phyloP scores from a whole-genome alignment of 2,329 filamentous ascomycete genomes.

The Apiospora hydei region DNA sequence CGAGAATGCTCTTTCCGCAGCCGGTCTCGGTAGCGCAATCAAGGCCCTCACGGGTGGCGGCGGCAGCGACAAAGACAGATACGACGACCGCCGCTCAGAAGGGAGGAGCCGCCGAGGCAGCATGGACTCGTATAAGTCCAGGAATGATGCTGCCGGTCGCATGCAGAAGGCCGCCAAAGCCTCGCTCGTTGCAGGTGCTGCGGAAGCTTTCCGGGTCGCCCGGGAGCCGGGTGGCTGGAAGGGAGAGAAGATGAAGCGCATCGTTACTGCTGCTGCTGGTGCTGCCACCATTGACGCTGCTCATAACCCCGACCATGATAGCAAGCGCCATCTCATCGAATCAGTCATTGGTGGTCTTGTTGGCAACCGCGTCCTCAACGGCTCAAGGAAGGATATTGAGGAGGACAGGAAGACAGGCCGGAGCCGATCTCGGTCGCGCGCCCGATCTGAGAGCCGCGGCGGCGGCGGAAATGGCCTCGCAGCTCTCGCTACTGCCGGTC shows the following conservation, averaged over 20 bases:
- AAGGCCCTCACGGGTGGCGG: constrained; percentile 63
- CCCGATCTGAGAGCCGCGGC: constrained; percentile 62
- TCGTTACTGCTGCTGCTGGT: constrained; percentile 85
- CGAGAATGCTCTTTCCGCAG: constrained; percentile 67
- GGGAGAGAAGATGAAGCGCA: constrained; percentile 88
- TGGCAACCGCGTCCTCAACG: constrained; percentile 85
- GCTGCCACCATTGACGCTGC: constrained; percentile 86
- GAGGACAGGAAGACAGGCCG: constrained; percentile 66
- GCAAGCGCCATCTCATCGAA: constrained; percentile 85
- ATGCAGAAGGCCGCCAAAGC: constrained; percentile 90
- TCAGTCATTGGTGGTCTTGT: constrained; percentile 89
- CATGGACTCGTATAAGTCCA: constrained; percentile 54
- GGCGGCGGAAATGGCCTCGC: constrained; percentile 62
- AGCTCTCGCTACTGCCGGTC: constrained; percentile 67
- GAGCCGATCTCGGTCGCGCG: constrained; percentile 73
- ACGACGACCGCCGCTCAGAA: constrained; percentile 46
- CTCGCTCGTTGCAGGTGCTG: constrained; percentile 86
- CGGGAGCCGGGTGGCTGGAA: constrained; percentile 90
- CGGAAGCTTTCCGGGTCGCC: constrained; percentile 89
- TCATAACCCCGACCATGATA: constrained; percentile 73
- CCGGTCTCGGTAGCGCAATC: constrained; percentile 67
- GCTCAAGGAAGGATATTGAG: constrained; percentile 71
- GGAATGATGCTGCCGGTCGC: constrained; percentile 58
- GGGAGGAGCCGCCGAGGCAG: constrained; percentile 44
- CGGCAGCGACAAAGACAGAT: constrained; percentile 48